These are phyloP conservation scores for Hericium rajendrae DNA, from an alignment of 768 basidiomycete species.

Conservation along the genomic window DNA sequence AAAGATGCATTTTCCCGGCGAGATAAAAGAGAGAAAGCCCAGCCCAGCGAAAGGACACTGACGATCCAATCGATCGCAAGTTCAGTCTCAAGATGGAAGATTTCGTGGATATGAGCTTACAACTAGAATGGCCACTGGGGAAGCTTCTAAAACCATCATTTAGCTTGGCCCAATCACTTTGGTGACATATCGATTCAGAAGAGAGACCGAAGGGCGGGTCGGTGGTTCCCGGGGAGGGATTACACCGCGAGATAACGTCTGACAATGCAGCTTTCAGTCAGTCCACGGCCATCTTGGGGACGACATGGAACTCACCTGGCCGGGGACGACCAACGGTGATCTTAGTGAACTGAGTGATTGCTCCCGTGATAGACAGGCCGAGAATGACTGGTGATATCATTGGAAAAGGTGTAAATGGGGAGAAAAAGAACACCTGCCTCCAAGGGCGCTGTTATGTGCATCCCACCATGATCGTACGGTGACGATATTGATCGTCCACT, in stretches of 20 bases:
- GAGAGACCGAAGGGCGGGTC: conserved; percentile 70
- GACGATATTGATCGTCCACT: conserved; percentile 57
- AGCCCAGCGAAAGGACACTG: conserved; percentile 92
- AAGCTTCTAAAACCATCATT: conserved; percentile 89
- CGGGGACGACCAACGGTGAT: conserved; percentile 84
- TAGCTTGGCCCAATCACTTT: conserved; percentile 44
- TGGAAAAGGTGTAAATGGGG: background rate
- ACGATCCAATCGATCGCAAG: background rate
- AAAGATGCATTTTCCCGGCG: conserved; percentile 91
- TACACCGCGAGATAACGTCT: conserved; percentile 66
- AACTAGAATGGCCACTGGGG: conserved; percentile 82
- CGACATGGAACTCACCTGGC: conserved; percentile 42
- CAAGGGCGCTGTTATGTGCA: conserved; percentile 57
- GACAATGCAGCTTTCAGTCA: background rate
- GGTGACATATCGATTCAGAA: conserved; percentile 72
- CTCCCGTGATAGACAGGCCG: conserved; percentile 64
- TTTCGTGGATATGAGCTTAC: conserved; percentile 33
- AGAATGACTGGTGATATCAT: conserved; percentile 48
- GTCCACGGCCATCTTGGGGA: background rate
- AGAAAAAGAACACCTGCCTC: conserved; percentile 23
- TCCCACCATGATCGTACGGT: conserved; percentile 88
- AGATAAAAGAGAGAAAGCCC: conserved; percentile 84
- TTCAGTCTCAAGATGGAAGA: background rate
- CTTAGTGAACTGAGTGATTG: conserved; percentile 79
- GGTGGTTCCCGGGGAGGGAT: conserved; percentile 49